phyloP scores from a whole-genome alignment of 805 yeast genomes.

The Cyberlindnera maritima region DNA sequence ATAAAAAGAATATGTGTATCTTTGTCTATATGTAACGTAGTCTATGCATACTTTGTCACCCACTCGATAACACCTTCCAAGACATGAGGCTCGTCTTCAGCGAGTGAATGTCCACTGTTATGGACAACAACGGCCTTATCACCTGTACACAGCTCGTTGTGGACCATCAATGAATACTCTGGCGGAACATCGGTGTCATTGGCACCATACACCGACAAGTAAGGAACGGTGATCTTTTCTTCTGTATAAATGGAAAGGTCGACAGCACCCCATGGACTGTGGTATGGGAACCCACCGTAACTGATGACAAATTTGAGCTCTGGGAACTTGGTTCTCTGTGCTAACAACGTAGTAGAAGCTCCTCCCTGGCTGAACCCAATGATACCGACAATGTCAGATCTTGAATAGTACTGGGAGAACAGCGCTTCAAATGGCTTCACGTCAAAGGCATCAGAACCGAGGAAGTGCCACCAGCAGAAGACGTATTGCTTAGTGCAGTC shows the following conservation, averaged over 20 bases:
- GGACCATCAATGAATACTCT: conserved; percentile 5
- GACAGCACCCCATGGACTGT: conserved; percentile 1
- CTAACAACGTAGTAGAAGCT: background rate
- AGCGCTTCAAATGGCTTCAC: background rate
- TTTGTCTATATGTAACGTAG: background rate
- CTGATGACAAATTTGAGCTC: conserved; percentile 7
- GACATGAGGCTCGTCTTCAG: too few relatives aligned
- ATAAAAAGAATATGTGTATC: background rate
- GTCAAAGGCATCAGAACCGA: background rate
- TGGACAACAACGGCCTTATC: background rate
- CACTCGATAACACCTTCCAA: too few relatives aligned
- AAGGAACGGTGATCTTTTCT: too few relatives aligned
- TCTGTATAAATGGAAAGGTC: too few relatives aligned
- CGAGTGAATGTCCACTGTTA: too few relatives aligned
- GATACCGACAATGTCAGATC: conserved; percentile 6
- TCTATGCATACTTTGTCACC: too few relatives aligned
- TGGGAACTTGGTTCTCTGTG: conserved; percentile 7
- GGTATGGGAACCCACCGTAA: conserved; percentile 9
- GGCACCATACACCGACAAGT: conserved; percentile 13
- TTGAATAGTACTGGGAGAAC: background rate
- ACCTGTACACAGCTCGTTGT: background rate
- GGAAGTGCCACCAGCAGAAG: conserved; percentile 10
- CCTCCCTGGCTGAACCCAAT: conserved; percentile 15
- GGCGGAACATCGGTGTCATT: conserved; percentile 13
- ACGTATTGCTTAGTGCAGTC: conserved; percentile 4